phyloP scores from a whole-genome alignment of 129 eudicot species.

The Pittosporum tobira region DNA sequence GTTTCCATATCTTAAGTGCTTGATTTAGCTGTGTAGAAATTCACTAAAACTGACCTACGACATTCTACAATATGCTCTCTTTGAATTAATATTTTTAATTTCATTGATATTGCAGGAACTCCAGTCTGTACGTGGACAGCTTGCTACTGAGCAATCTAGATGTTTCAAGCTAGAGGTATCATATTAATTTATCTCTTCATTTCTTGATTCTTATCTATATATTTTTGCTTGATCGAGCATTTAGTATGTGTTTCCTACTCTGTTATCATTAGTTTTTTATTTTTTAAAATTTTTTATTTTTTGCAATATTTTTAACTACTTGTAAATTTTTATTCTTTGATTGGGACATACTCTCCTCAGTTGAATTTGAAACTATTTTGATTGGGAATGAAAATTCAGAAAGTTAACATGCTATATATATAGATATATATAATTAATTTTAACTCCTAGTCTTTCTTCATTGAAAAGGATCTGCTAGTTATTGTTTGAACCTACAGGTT shows the following conservation, averaged over 20 bases:
- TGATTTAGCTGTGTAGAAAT: neutral
- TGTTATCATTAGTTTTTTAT: neutral
- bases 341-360: neutral
- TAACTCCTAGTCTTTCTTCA: neutral
- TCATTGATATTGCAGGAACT: slow-evolving; percentile 64
- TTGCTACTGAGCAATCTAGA: slow-evolving; percentile 95
- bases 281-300: too few species aligned
- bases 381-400: too few species aligned
- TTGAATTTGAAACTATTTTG: neutral
- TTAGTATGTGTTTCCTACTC: neutral
- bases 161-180: slow-evolving; percentile 98
- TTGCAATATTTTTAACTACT: too few species aligned
- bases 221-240: neutral
- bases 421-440: too few species aligned
- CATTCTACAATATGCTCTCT: neutral
- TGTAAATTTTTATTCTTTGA: too few species aligned
- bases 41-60: neutral
- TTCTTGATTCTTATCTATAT: neutral
- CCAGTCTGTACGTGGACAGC: slow-evolving; percentile 93
- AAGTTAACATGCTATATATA: too few species aligned
- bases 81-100: neutral
- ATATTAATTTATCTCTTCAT: neutral
- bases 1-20: neutral
- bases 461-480: slow-evolving; percentile 5
- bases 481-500: slow-evolving; percentile 46